Percentiles rank a stretch among this genome's conserved stretches.
phyloP scores from a whole-genome alignment of 2,329 filamentous ascomycete genomes.

The Pseudopyricularia javanii region DNA sequence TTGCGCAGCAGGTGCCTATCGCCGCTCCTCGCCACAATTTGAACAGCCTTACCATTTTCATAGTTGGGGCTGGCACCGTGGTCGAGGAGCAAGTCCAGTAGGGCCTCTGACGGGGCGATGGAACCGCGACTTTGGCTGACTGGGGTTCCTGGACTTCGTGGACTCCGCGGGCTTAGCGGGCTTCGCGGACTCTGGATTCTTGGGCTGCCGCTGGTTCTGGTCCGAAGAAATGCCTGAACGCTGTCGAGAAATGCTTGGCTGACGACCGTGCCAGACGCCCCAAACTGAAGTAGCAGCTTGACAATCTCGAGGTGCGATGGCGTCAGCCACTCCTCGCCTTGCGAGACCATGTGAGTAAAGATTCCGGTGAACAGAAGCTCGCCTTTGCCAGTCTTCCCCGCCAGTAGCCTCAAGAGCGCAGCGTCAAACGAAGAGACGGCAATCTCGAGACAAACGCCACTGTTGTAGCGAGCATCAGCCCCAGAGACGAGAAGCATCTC shows the following conservation, averaged over 20 bases:
- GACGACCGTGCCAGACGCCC: conserved; percentile 29
- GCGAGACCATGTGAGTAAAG: conserved; percentile 8
- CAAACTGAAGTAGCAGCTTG: conserved; percentile 22
- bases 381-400: conserved; percentile 7
- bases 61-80: conserved; percentile 33
- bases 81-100: conserved; percentile 25
- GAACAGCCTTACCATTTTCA: conserved; percentile 39
- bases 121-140: not conserved
- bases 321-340: conserved; percentile 12
- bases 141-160: not conserved
- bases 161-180: not conserved
- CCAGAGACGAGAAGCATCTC: conserved; percentile 11
- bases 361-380: conserved; percentile 9
- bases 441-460: conserved; percentile 12
- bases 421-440: conserved; percentile 10
- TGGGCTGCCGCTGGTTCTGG: conserved; percentile 28
- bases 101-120: conserved; percentile 6
- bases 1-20: conserved; percentile 34
- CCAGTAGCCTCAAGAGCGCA: conserved; percentile 8
- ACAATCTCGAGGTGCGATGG: conserved; percentile 12
- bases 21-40: conserved; percentile 38
- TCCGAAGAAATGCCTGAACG: conserved; percentile 23
- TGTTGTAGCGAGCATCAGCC: conserved; percentile 11
- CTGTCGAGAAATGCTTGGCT: conserved; percentile 38
- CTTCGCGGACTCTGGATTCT: conserved; percentile 17